Evolutionary conservation across 2,329 filamentous ascomycete species (phyloP).

Genomic region (Claviceps humidiphila): DNA sequence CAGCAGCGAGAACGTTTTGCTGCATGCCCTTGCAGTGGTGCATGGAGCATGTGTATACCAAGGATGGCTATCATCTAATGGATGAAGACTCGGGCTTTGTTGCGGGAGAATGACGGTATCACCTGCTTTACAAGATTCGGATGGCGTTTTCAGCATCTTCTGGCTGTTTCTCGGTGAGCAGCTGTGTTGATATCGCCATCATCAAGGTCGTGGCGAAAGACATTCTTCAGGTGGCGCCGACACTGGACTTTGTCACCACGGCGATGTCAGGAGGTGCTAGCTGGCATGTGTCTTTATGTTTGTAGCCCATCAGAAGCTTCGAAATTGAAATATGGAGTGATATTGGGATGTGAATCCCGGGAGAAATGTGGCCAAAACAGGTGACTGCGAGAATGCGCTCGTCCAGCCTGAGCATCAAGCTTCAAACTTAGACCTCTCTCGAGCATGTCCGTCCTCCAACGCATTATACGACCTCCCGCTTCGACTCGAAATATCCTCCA

Average conservation of each 20-base stretch:
- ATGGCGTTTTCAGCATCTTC: conserved; percentile 29
- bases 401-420: conserved; percentile 14
- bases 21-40: neutral
- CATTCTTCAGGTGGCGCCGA: conserved; percentile 9
- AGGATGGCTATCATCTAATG: conserved; percentile 29
- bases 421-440: conserved; percentile 11
- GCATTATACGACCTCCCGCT: conserved; percentile 5
- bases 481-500: conserved; percentile 14
- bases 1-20: conserved; percentile 2
- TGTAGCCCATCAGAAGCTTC: no score
- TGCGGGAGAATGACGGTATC: conserved; percentile 21
- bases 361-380: neutral
- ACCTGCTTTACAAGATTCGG: conserved; percentile 29
- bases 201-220: conserved; percentile 18
- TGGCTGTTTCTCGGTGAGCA: conserved; percentile 26
- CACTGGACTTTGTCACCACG: conserved; percentile 14
- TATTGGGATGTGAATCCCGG: neutral
- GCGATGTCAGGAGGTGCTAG: conserved; percentile 19
- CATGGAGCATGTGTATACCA: conserved; percentile 15
- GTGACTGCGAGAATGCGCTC: conserved; percentile 13
- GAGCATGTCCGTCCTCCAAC: neutral
- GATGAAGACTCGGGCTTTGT: conserved; percentile 20
- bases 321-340: no score
- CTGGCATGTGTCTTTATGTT: neutral
- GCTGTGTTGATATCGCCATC: conserved; percentile 15